These are phyloP conservation scores for Quercus dentata DNA, from an alignment of 306 rosid species.

Conservation along the genomic window DNA sequence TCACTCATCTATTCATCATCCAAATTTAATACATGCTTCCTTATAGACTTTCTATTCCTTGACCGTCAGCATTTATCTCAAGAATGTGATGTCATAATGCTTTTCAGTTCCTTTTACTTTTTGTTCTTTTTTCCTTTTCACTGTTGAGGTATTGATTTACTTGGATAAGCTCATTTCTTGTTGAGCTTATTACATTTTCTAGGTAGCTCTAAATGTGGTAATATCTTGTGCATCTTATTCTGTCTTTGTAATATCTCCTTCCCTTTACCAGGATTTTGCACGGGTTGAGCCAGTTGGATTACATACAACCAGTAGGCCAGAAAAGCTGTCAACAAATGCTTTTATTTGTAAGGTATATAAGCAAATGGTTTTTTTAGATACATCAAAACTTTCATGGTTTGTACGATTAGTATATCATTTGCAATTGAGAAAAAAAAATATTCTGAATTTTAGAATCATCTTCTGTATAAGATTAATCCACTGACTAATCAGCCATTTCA, in stretches of 20 bases:
- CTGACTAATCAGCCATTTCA: not conserved
- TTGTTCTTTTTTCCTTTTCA: not conserved
- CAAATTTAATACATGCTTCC: too few relatives aligned
- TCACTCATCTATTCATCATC: too few relatives aligned
- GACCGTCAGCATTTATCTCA: not conserved
- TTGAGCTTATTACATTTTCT: not conserved
- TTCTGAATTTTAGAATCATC: not conserved
- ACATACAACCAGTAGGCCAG: conserved; percentile 23
- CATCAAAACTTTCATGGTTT: not conserved
- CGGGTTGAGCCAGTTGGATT: conserved; percentile 22
- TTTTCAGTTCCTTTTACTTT: not conserved
- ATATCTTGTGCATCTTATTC: conserved; percentile 7
- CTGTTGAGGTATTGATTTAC: not conserved
- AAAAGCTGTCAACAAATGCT: conserved; percentile 34
- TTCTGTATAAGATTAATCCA: not conserved
- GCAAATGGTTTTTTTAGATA: conserved; percentile 2
- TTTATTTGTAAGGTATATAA: conserved; percentile 44
- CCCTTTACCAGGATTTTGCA: conserved; percentile 29
- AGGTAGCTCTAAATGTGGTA: not conserved
- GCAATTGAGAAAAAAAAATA: not conserved
- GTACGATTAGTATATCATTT: not conserved
- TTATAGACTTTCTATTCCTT: not conserved
- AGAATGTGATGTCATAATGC: not conserved
- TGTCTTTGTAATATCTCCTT: not conserved
- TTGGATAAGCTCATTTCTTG: not conserved